Base-by-base conservation (phyloP, 495 filamentous ascomycete genomes). In the Xylaria palmicola region DNA sequence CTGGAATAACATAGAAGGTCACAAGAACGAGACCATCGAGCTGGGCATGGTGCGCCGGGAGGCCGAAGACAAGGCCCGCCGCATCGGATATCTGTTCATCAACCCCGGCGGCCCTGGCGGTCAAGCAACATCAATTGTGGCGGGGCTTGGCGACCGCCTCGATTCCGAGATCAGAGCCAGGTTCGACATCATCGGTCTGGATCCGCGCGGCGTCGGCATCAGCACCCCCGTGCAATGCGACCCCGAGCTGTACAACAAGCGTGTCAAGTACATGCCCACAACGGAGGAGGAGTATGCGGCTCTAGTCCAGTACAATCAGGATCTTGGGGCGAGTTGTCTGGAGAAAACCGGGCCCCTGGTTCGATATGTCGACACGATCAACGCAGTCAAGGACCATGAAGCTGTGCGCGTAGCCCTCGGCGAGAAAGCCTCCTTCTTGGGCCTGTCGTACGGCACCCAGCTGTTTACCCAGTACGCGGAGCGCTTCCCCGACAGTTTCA, bases 361-460 rank as follows among this genome's bases (percentile, higher is more conserved):
- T 53, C 57, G 72, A 44, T 73, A 72, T 64, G 63, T 81, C 52
- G 78, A 81, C 59, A 75, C 78, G 4, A 66, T 74, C 26, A 75
- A 68, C 57, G 74, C 71, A 1, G 76, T 59, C 3, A 73, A 71
- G 52, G 78, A 81, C 61, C 64, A 77, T 22, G 78, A 81, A 62
- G 76, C 75, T 1, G 71, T 79, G 10, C 77, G 78, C 52, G 34
- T 69, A 26, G 77, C 72, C 1, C 67, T 79, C 1, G 63, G 67
- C 39, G 74, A 72, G 59, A 69, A 71, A 53, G 57, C 64, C 24
- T 68, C 62, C 27, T 68, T 66, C 15, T 26, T 72, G 5, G 83
- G 83, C 5, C 71, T 82, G 2, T 85, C 82, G 0, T 86, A 86
- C 67, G 84, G 83, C 3, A 83, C 81, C 5, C 60, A 82, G 20